Evolutionary conservation across 148 eudicot species (phyloP), one percentile per base, ranked within the genome.

Genomic region (Bassia scoparia): DNA sequence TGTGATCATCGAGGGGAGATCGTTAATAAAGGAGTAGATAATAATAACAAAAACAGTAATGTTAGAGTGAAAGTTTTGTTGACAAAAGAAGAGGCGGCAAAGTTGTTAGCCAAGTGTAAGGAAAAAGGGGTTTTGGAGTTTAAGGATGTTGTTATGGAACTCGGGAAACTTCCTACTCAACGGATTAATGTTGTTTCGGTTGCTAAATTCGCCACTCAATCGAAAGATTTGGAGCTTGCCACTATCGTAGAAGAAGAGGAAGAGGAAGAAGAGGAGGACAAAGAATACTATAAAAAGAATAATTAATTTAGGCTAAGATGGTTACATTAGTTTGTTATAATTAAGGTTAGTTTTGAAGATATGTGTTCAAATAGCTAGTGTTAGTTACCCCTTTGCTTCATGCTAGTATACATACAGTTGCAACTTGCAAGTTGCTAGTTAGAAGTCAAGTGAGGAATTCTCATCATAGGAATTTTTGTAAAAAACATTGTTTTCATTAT

Each of bases 51-150:
- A n/a, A 38, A 21, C 4, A 56, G 29, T 63, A 74, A 63, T 26
- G 14, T 74, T 10, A 80, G 64, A 68, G 86, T 88, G 27, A 88
- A 84, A 46, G 63, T 86, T 31, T 58, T 85, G 79, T 80, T 87
- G 84, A 87, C 87, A 7, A 86, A 82, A 62, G 81, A 78, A 67
- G 89, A 88, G 56, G 91, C 89, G 16, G 76, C 74, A 2, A 71
- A 69, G 74, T 12, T 88, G 14, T 52, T 88, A 38, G 81, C 78
- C 0, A 82, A 86, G 73, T 76, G 85, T 68, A 86, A 71, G 69
- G 81, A 75, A 24, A 69, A 79, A 48, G 84, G 87, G 1, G 73
- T 50, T 34, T 79, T 88, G 73, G 83, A 79, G 68, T 84, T 88
- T 17, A 67, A 66, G 67, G 87, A 88, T 48, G 91, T 82, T 34